Conservation (phyloP, 1,284 basidiomycete species). For the Pseudozyma tsukubaensis region DNA sequence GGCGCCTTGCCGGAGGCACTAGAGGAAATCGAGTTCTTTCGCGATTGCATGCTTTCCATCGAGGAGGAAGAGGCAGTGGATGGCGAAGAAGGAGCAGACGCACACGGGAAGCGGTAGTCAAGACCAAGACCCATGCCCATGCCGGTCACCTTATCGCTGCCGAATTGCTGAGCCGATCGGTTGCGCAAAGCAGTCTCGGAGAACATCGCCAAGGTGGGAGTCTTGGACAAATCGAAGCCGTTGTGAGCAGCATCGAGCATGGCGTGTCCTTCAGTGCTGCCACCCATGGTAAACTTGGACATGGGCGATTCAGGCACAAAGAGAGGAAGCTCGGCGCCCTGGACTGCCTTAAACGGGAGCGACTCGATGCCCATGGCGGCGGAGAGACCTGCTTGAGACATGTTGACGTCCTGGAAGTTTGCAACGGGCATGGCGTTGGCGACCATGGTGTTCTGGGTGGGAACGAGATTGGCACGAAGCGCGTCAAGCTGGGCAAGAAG, state of each 20-base stretch:
- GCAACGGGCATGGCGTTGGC: conserved; percentile 10
- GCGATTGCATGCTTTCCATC: conserved; percentile 24
- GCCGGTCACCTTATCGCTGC: conserved; percentile 13
- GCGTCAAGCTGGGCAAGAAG: conserved; percentile 31
- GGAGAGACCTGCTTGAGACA: conserved; percentile 7
- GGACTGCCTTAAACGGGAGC: conserved; percentile 30
- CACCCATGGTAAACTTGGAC: conserved; percentile 37
- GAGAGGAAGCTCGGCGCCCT: conserved; percentile 44
- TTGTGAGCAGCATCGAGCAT: conserved; percentile 27
- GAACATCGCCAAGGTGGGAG: conserved; percentile 47
- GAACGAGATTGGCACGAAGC: conserved; percentile 26
- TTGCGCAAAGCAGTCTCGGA: conserved; percentile 35
- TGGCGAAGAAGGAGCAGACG: conserved; percentile 40
- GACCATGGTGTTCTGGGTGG: conserved; percentile 14
- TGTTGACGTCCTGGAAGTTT: conserved; percentile 15
- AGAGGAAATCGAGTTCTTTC: conserved; percentile 10
- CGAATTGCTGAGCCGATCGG: conserved; percentile 22
- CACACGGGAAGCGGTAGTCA: conserved; percentile 36
- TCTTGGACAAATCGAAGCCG: conserved; percentile 40
- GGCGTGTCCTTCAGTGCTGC: conserved; percentile 7
- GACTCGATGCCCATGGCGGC: conserved; percentile 10
- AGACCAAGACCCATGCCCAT: conserved; percentile 36
- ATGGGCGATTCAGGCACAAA: conserved; percentile 42
- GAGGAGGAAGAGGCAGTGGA: conserved; percentile 44
- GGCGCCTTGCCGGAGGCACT: conserved; percentile 12